Evolutionary conservation across 805 yeast species (phyloP).

Genomic region (Limtongia smithiae): DNA sequence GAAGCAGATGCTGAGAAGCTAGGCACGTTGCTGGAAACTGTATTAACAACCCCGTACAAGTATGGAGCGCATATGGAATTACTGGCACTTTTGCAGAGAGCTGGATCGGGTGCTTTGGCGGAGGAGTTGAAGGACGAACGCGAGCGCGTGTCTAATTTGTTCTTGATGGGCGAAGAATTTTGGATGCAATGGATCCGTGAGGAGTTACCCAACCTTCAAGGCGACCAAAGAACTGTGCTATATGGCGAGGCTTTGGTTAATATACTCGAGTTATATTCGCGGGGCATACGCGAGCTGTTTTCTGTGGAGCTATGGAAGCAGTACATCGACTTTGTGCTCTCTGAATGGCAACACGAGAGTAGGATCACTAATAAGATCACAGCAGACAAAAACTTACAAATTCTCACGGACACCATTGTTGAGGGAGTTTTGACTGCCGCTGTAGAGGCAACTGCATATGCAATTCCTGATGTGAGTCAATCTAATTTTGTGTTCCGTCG

Average conservation of each 20-base stretch:
- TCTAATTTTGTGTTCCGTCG: neutral
- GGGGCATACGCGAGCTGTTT: slow-evolving; percentile 20
- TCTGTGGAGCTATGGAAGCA: slow-evolving; percentile 20
- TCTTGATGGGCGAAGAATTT: slow-evolving; percentile 12
- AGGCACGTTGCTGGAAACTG: slow-evolving; percentile 17
- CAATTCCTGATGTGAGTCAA: slow-evolving; percentile 18
- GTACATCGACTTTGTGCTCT: slow-evolving; percentile 16
- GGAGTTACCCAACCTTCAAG: slow-evolving; percentile 1
- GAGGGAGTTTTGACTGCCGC: slow-evolving; percentile 19
- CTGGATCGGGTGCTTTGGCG: slow-evolving; percentile 13
- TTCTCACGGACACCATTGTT: slow-evolving; percentile 7
- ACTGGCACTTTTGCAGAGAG: slow-evolving; percentile 10
- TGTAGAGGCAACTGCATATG: slow-evolving; percentile 21
- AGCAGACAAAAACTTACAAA: slow-evolving; percentile 1
- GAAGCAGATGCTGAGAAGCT: slow-evolving; percentile 24
- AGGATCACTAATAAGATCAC: neutral
- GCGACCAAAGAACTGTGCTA: neutral
- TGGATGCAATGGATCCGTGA: slow-evolving; percentile 26
- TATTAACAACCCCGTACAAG: slow-evolving; percentile 11
- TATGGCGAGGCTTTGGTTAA: slow-evolving; percentile 9
- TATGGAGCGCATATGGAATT: slow-evolving; percentile 14
- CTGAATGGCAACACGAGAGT: slow-evolving; percentile 3
- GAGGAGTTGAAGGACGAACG: slow-evolving; percentile 23
- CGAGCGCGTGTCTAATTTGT: slow-evolving; percentile 10
- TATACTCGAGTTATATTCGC: slow-evolving; percentile 11